Base-by-base conservation (phyloP, 1,284 basidiomycete species). In the Cutaneotrichosporon daszewskae region DNA sequence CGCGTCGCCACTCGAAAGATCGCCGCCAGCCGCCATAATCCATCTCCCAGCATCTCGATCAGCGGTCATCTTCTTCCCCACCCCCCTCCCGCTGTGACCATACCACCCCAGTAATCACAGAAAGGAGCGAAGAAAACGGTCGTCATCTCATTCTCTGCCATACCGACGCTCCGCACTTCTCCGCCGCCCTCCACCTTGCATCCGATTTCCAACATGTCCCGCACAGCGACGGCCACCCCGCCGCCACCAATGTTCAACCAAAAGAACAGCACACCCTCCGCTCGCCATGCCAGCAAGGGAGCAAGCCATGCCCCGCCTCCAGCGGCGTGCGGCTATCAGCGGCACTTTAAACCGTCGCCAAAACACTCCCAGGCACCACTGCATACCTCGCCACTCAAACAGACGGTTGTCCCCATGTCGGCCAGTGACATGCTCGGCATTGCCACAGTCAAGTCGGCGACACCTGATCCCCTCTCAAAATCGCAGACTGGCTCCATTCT, bases 51-150 rank as follows among this genome's bases (percentile, higher is more conserved):
- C 16, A 32, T 32, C n/a, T n/a, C 32, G 17, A 19, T 19, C 6
- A 17, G 32, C 17, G 10, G 12, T 8, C n/a, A 37, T n/a, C 25
- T 16, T 31, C 28, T 31, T n/a, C 14, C 7, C 16, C 36, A 25
- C 36, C 19, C 24, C 19, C 23, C 25, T 27, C 37, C 12, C 3
- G 18, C 28, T 14, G 7, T 19, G 24, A n/a, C 20, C 17, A 19
- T 37, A 10, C 35, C 5, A 16, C 35, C 23, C 14, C 23, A 43
- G 32, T 44, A 37, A 18, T 17, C 28, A 26, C 28, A 32, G 25
- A 44, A 25, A 62, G 64, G 64, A 47, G 62, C 64, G 61, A 60
- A 67, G 61, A 62, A 65, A 67, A 65, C 63, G 62, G 63, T 47
- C 46, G 55, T 45, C 51, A 49, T 26, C 26, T 37, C 20, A 56